phyloP scores from a whole-genome alignment of 2,329 filamentous ascomycete genomes.

The Phaeosphaeria sp. region DNA sequence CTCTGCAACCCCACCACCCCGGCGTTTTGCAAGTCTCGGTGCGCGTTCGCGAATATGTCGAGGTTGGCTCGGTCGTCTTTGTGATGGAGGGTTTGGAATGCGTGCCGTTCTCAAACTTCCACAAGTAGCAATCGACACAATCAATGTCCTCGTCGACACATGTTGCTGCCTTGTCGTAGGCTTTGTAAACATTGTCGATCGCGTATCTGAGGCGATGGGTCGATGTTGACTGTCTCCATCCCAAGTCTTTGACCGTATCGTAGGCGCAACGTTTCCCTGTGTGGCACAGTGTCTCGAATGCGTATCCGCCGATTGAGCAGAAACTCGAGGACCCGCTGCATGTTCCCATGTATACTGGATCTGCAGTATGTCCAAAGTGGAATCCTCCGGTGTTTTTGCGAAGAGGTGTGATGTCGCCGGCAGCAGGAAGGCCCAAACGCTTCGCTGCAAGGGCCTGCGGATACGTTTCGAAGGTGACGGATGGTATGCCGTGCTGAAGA shows the following conservation, averaged over 20 bases:
- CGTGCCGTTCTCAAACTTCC: constrained; percentile 47
- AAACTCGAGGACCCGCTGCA: constrained; percentile 45
- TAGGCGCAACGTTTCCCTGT: constrained; percentile 45
- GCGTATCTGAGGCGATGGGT: constrained; percentile 43
- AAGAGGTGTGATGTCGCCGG: constrained; percentile 38
- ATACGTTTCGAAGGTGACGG: constrained; percentile 45
- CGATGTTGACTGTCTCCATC: constrained; percentile 44
- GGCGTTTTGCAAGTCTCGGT: constrained; percentile 47
- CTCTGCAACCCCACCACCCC: constrained; percentile 47
- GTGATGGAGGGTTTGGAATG: constrained; percentile 35
- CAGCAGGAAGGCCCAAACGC: constrained; percentile 38
- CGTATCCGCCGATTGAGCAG: constrained; percentile 46
- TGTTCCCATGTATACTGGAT: constrained; percentile 47
- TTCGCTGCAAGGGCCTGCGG: constrained; percentile 45
- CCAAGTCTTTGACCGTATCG: constrained; percentile 47
- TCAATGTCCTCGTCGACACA: constrained; percentile 43
- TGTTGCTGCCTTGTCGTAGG: constrained; percentile 42
- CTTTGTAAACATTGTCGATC: constrained; percentile 44
- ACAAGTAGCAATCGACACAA: constrained; percentile 45
- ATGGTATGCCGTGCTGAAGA: constrained; percentile 40
- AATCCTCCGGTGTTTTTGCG: constrained; percentile 44
- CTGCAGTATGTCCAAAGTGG: constrained; percentile 46
- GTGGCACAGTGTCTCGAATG: constrained; percentile 46
- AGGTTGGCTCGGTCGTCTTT: constrained; percentile 27
- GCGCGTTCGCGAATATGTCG: constrained; percentile 34